These are phyloP conservation scores for Lepiota subincarnata DNA, from an alignment of 768 basidiomycete genomes.

Conservation along the genomic window DNA sequence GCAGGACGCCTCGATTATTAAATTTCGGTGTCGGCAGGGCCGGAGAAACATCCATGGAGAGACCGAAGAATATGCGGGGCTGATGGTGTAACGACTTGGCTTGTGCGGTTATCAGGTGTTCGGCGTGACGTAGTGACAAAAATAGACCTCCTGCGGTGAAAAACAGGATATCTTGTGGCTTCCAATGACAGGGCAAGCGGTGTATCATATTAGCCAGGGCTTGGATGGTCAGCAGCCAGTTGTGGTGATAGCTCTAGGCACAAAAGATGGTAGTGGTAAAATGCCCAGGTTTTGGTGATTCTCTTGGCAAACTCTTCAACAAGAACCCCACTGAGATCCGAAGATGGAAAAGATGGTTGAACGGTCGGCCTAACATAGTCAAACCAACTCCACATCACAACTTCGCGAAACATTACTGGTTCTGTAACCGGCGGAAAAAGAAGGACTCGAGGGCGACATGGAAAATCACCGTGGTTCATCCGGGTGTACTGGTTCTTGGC, in stretches of 20 bases:
- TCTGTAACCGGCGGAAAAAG: not conserved
- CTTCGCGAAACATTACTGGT: not conserved
- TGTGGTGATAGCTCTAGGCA: not conserved
- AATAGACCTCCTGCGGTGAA: not conserved
- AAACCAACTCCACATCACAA: not conserved
- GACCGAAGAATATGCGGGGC: constrained; percentile 1
- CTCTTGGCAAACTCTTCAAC: not conserved
- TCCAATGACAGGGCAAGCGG: not conserved
- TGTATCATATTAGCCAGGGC: not conserved
- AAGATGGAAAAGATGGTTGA: not conserved
- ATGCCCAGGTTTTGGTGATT: not conserved
- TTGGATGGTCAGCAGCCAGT: not conserved
- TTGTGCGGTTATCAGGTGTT: constrained; percentile 2
- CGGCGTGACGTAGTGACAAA: not conserved
- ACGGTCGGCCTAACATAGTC: not conserved
- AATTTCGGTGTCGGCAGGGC: not conserved
- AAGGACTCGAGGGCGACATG: not conserved
- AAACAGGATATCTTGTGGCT: not conserved
- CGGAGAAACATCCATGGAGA: not conserved
- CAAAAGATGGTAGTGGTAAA: too few species aligned
- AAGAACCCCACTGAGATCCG: not conserved
- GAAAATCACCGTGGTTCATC: not conserved
- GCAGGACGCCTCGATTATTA: not conserved
- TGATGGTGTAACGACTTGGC: not conserved
- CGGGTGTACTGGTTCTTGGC: not conserved